Evolutionary conservation across 805 yeast species (phyloP).

Genomic region (Lipomyces yamanashiensis): DNA sequence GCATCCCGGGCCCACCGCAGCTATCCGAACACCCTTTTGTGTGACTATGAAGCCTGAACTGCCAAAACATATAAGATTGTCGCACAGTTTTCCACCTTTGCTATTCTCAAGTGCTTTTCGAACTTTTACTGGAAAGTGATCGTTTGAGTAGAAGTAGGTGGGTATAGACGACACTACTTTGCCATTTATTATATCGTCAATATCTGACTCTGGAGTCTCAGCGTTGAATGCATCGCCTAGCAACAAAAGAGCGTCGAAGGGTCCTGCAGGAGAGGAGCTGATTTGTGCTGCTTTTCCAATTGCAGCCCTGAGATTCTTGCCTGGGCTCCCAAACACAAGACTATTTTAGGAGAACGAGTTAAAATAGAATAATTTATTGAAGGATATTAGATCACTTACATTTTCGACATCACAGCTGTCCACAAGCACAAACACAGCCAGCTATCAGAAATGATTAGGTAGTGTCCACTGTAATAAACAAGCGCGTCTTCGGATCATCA

Average conservation of each 20-base stretch:
- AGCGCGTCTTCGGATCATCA: too few species aligned
- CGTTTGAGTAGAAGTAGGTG: conserved; percentile 23
- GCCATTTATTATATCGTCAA: conserved; percentile 19
- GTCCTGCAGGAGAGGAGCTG: conserved; percentile 30
- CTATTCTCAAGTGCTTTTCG: conserved; percentile 4
- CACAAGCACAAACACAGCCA: too few species aligned
- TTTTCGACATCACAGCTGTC: conserved; percentile 5
- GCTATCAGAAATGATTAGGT: too few species aligned
- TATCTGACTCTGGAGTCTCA: conserved; percentile 6
- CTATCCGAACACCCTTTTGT: conserved; percentile 24
- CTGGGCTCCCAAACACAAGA: conserved; percentile 34
- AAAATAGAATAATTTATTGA: not conserved
- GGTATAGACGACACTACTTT: conserved; percentile 21
- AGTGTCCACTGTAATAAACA: not conserved
- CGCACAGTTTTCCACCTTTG: conserved; percentile 10
- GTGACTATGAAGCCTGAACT: conserved; percentile 23
- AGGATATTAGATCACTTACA: not conserved
- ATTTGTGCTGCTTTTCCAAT: conserved; percentile 30
- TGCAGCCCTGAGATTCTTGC: conserved; percentile 13
- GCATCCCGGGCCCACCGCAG: conserved; percentile 18
- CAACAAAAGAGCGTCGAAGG: conserved; percentile 33
- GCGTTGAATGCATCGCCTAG: conserved; percentile 29
- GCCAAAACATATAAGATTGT: conserved; percentile 30
- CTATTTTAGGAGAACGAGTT: not conserved
- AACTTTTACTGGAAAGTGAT: conserved; percentile 2